Evolutionary conservation across 257 asterid species (phyloP), one percentile per base, ranked within the genome.

Genomic region (Cynanchum wilfordii): DNA sequence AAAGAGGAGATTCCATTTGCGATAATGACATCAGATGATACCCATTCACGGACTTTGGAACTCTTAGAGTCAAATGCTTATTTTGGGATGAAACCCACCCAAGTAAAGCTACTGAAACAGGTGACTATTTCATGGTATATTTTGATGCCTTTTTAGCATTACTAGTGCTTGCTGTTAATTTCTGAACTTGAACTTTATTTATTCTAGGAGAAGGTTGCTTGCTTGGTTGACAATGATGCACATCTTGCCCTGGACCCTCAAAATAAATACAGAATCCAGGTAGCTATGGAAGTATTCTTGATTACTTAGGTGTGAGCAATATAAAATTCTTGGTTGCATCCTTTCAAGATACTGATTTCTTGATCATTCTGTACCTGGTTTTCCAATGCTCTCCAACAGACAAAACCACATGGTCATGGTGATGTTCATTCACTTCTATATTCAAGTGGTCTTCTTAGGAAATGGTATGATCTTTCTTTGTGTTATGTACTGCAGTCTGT

Each of bases 391-490:
- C 58, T 63, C 77, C 73, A 78, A 19, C 77, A 94, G 99, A 94
- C 97, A 80, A 94, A 94, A 82, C 99, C 99, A 75, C 99, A 94
- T 75, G 99, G 99, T 76, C 99, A 94, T 81, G 99, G 99, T 65
- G 99, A 94, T 75, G 96, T 94, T 80, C 99, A 94, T 82, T 88
- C 97, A 52, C 97, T 94, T 87, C 95, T 94, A 57, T 91, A 86
- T 81, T 89, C 99, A 57, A 88, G 86, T 66, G 97, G 99, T 69
- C 87, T 89, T 87, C 97, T 94, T 69, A 88, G 86, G 80, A 86
- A 77, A 70, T 94, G 99, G 99, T 94, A 78, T 74, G 57, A 54
- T 67, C 40, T 67, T 71, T 42, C 52, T 42, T 36, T 19, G 7
- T 57, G 55, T 30, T 75, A 27, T 57, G 56, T 67, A 7, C 17